phyloP scores from a whole-genome alignment of 75 land plant genomes.

The Picea glauca region DNA sequence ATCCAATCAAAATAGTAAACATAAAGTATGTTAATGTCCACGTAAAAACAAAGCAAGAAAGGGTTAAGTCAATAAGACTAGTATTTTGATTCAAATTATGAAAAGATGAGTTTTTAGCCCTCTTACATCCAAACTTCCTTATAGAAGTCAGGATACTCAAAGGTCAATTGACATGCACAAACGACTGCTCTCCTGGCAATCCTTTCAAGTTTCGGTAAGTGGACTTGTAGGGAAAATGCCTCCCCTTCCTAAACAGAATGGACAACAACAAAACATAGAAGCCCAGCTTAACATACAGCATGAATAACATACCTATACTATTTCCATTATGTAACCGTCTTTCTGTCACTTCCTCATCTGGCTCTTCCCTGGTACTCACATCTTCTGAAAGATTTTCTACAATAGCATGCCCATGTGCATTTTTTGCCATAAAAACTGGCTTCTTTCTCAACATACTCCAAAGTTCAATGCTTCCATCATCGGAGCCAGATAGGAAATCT shows the following conservation, averaged over 20 bases:
- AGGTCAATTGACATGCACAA: background rate
- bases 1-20: slow-evolving; percentile 1
- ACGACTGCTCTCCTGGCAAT: background rate
- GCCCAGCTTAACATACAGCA: background rate
- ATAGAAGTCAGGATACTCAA: background rate
- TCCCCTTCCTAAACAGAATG: background rate
- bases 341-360: slow-evolving; percentile 15
- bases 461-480: slow-evolving; percentile 92
- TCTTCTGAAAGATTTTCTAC: background rate
- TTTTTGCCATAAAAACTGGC: slow-evolving; percentile 70
- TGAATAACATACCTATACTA: slow-evolving; percentile 7
- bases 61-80: background rate
- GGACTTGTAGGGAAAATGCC: background rate
- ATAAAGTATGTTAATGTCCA: background rate
- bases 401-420: slow-evolving; percentile 66
- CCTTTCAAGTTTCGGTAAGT: background rate
- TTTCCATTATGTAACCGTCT: background rate
- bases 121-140: background rate
- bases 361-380: background rate
- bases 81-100: background rate
- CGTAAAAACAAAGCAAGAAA: background rate
- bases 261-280: background rate
- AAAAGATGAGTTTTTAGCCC: background rate
- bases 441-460: slow-evolving; percentile 82
- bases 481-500: slow-evolving; percentile 90